Evolutionary conservation across 2,329 filamentous ascomycete genomes (phyloP).

Genomic region (Penicillium hordei): DNA sequence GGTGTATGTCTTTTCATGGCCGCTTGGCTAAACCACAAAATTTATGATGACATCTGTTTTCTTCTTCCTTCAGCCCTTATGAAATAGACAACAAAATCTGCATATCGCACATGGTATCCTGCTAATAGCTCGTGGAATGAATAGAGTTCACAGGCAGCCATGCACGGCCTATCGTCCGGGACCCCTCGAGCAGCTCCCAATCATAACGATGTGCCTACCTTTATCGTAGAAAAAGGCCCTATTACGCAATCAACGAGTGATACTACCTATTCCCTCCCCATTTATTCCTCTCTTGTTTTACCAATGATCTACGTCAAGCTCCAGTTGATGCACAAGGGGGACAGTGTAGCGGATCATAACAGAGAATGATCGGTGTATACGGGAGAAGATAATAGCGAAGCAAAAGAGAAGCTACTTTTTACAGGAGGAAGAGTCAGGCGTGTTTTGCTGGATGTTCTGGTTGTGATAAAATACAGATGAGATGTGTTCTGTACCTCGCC

Average conservation of each 20-base stretch:
- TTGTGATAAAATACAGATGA: not conserved
- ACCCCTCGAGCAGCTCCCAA: not conserved
- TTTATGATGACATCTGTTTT: not conserved
- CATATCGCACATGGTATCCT: too few species aligned
- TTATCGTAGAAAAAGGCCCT: not conserved
- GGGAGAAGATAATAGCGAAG: too few species aligned
- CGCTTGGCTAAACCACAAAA: not conserved
- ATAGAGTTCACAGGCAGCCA: not conserved
- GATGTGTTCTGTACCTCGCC: not conserved
- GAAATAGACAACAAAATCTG: not conserved
- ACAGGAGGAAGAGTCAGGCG: not conserved
- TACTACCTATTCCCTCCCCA: not conserved
- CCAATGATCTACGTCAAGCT: not conserved
- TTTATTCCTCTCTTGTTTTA: too few species aligned
- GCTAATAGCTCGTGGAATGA: not conserved
- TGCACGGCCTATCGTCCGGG: not conserved
- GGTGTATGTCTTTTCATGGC: conserved; percentile 18
- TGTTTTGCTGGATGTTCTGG: not conserved
- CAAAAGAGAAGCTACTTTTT: too few species aligned
- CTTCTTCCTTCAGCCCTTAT: not conserved
- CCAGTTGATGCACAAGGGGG: not conserved
- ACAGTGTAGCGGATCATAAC: not conserved
- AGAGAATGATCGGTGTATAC: too few species aligned
- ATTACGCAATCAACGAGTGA: not conserved
- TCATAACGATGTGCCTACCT: not conserved